phyloP scores from a whole-genome alignment of 2,329 filamentous ascomycete genomes.

The Neopestalotiopsis rosae region DNA sequence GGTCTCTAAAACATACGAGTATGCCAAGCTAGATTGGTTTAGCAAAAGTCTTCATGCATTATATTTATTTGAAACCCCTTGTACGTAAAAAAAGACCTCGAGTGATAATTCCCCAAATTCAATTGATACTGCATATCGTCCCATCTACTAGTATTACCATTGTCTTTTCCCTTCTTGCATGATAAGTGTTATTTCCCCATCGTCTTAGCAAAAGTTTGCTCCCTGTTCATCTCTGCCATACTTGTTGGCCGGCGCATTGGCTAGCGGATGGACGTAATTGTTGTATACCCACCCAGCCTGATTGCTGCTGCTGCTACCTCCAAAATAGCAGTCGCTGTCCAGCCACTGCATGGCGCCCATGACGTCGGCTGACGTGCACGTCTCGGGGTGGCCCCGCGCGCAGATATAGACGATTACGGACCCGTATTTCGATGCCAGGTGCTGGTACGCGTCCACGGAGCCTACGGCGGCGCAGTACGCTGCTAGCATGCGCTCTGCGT shows the following conservation, averaged over 20 bases:
- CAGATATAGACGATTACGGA: neutral
- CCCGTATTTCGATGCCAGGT: neutral
- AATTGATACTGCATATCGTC: no score
- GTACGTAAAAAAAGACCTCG: no score
- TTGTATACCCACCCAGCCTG: constrained; percentile 5
- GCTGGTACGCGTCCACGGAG: neutral
- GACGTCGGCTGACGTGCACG: neutral
- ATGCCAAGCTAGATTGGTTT: no score
- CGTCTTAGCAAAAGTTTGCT: neutral
- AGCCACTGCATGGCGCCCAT: neutral
- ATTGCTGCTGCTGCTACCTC: no score
- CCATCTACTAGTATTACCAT: no score
- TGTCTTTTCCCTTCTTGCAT: no score
- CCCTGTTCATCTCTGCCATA: neutral
- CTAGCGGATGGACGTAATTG: neutral
- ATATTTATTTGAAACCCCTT: no score
- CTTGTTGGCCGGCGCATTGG: neutral
- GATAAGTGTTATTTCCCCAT: neutral
- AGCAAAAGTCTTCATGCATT: no score
- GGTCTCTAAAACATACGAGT: no score
- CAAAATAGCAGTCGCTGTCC: neutral
- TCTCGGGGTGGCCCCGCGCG: neutral
- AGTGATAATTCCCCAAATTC: no score
- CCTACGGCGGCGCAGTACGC: neutral
- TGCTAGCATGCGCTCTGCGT: neutral